Conservation (phyloP, 257 asterid genomes). For the Lycium barbarum region DNA sequence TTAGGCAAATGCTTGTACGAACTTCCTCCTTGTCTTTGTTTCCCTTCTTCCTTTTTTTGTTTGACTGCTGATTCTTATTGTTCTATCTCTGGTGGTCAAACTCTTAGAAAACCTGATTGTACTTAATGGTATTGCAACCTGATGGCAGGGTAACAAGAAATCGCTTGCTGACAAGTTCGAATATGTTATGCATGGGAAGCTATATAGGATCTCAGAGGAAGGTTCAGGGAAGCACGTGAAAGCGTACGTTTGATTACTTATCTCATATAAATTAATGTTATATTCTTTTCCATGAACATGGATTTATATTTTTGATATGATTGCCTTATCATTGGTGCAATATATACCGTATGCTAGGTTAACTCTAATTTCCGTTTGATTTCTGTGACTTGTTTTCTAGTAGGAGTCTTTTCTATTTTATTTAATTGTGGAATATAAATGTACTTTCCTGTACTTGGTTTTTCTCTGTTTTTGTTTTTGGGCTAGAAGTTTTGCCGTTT, state of each 20-base stretch:
- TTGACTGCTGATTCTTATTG: not conserved
- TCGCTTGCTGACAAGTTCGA: slow-evolving; percentile 89
- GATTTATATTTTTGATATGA: not conserved
- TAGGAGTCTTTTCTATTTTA: not conserved
- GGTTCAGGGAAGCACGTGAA: slow-evolving; percentile 56
- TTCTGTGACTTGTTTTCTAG: not conserved
- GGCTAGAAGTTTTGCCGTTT: not conserved
- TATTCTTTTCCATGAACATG: not conserved
- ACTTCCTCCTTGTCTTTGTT: not conserved
- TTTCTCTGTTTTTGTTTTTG: not conserved
- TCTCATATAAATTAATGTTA: not conserved
- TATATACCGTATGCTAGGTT: too few species aligned
- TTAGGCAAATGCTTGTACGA: not conserved
- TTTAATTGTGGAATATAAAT: not conserved
- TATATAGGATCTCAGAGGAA: slow-evolving; percentile 84
- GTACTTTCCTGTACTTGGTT: not conserved
- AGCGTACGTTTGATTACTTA: slow-evolving; percentile 64
- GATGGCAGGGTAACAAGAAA: slow-evolving; percentile 70
- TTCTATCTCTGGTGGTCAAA: not conserved
- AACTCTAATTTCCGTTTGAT: not conserved
- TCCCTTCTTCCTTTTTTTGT: not conserved
- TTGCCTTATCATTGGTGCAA: too few species aligned
- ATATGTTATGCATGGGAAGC: slow-evolving; percentile 93
- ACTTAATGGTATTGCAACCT: slow-evolving; percentile 9
- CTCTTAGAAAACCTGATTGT: not conserved